Base-by-base conservation (phyloP, 805 yeast species). In the Ogataea nakhonphanomensis region DNA sequence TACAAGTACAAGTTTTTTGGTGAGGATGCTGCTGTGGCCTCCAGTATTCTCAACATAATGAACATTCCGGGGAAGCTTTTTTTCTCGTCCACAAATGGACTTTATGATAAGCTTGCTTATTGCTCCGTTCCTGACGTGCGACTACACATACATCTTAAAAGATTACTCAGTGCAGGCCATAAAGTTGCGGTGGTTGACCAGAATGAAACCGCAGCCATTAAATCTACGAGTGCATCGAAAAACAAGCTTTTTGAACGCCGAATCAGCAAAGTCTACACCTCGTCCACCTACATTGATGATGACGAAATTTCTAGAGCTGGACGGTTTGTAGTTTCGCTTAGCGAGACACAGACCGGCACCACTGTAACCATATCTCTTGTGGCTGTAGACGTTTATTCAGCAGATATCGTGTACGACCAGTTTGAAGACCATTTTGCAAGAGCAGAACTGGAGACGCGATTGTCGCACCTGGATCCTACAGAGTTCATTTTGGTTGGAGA, bases 111-210 rank as follows among this genome's bases (percentile, higher is more conserved):
- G 41, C 81, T 86, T 53, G 91, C 96, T 0, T 84, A 86, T 54
- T 84, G 95, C 45, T 81, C 93, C 7, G 84, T 93, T 25, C 98
- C 97, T 1, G 84, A 83, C 37, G 76, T 68, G 22, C 66, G 93
- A 43, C 66, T 93, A 10, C 84, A 84, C 49, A 71, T 84, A 23
- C 91, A 91, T 58, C 64, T 90, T 26, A 84, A 84, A 57, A 70
- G 91, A 44, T 64, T 91, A 12, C 69, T 93, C 4, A 75, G 73
- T 28, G 69, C 68, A 39, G 96, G 96, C 0, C 65, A 77, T 44
- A 90, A 84, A 57, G 87, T 93, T 3, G 98, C 95, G 0, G 78
- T 93, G 2, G 93, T 90, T 0, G 82, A 83, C 54, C 98, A 93
- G 55, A 56, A 76, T 4, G 97, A 91, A 56, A 78, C 91, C 0